These are phyloP conservation scores for Leccinum uliginosum DNA, from an alignment of 768 basidiomycete species.

Conservation along the genomic window DNA sequence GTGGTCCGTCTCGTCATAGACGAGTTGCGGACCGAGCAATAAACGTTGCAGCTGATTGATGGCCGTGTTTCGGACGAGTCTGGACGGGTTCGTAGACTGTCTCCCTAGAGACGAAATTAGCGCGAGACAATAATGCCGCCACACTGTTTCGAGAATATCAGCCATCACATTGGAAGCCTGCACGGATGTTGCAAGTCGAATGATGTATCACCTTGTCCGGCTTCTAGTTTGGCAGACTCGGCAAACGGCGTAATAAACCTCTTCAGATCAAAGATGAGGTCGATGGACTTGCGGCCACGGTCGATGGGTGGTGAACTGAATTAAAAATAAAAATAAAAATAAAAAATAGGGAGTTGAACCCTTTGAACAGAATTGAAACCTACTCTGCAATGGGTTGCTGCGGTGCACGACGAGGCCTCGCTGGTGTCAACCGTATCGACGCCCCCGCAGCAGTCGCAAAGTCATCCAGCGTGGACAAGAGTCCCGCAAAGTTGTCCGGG, in stretches of 20 bases:
- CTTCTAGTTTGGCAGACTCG: constrained; percentile 40
- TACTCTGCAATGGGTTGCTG: constrained; percentile 51
- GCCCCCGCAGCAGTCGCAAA: constrained; percentile 79
- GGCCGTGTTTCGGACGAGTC: constrained; percentile 81
- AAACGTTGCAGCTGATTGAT: constrained; percentile 80
- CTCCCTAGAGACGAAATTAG: constrained; percentile 67
- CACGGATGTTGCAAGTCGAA: neutral
- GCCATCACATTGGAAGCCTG: constrained; percentile 1
- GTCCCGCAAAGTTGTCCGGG: constrained; percentile 73
- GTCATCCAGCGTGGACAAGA: constrained; percentile 80
- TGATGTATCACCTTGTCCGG: constrained; percentile 25
- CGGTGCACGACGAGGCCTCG: constrained; percentile 47
- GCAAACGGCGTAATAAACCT: constrained; percentile 59
- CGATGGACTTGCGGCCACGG: constrained; percentile 79
- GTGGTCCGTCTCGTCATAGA: constrained; percentile 54
- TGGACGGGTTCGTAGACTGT: constrained; percentile 77
- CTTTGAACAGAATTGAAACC: constrained; percentile 10
- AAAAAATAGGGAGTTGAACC: neutral
- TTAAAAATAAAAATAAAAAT: neutral
- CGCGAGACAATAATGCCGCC: constrained; percentile 75
- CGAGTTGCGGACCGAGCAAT: constrained; percentile 71
- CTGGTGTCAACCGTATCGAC: constrained; percentile 54
- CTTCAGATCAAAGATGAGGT: constrained; percentile 72
- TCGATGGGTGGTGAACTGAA: constrained; percentile 70
- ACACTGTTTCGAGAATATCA: constrained; percentile 45